Percentiles rank a stretch among this genome's conserved stretches.
Evolutionary conservation across 768 basidiomycete genomes (phyloP).

Genomic region (Paxillus involutus): DNA sequence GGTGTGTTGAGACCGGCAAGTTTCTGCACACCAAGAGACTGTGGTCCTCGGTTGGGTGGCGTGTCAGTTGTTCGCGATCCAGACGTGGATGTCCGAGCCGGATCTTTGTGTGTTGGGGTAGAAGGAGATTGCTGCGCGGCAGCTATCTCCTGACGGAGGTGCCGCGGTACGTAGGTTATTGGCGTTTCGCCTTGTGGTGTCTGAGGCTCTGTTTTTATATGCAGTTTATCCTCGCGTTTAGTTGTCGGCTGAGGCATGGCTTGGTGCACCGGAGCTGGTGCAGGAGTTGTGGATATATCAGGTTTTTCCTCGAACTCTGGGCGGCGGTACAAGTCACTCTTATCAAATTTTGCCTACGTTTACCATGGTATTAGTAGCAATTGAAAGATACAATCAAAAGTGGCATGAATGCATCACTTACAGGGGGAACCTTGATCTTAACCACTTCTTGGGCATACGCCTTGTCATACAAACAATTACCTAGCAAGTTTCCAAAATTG

Average conservation of each 20-base stretch:
- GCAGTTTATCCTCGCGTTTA: background rate
- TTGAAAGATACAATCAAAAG: too few species aligned
- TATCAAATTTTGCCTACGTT: constrained; percentile 64
- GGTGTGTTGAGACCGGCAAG: constrained; percentile 32
- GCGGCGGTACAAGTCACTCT: constrained; percentile 63
- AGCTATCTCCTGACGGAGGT: constrained; percentile 33
- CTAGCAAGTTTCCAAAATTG: constrained; percentile 92
- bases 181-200: constrained; percentile 12
- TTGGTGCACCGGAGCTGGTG: background rate
- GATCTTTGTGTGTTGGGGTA: constrained; percentile 1
- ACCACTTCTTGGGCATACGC: constrained; percentile 77
- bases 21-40: background rate
- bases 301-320: constrained; percentile 64
- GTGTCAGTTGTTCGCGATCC: background rate
- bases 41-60: background rate
- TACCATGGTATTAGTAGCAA: background rate
- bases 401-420: constrained; percentile 38
- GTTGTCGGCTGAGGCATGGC: background rate
- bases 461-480: constrained; percentile 98
- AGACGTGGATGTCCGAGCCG: background rate
- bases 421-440: constrained; percentile 84
- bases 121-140: constrained; percentile 5
- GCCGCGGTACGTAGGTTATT: constrained; percentile 39
- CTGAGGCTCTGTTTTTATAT: constrained; percentile 20
- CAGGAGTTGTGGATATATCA: constrained; percentile 3